Base-by-base conservation (phyloP, 352 stramenopile genomes). In the Globisporangium ultimum region DNA sequence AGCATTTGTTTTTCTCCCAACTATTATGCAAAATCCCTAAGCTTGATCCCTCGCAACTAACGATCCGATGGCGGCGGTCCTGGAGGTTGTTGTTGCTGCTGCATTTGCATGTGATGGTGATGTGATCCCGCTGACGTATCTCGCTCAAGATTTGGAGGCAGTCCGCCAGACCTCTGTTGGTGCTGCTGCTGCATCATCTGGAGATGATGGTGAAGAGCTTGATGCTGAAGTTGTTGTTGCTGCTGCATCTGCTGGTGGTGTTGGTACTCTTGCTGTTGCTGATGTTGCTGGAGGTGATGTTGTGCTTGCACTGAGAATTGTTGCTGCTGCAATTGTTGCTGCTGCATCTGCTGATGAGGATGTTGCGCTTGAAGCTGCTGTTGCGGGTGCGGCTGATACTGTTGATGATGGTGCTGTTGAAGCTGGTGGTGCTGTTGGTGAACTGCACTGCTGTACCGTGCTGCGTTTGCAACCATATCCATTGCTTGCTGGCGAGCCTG, bases 401-500 rank as follows among this genome's bases (percentile, higher is more conserved):
- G 60, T 34, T 66, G 60, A 20, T 74, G 50, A 42, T 76, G 71
- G 17, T 66, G 62, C 59, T 70, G 64, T 32, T 73, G 68, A 5
- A 51, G 51, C 24, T 67, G 71, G 50, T 72, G 65, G 52, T 89
- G 77, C 34, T 84, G 81, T 18, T 90, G 79, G 57, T 93, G 83
- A 56, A 91, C 87, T 28, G 71, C 78, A 55, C 57, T 84, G 50
- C 81, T 87, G 66, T 92, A 92, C 20, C 80, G 75, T 2, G 78
- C 81, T 43, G 84, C 74, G 53, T 80, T 87, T 7, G 81, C 80
- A 51, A 84, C 84, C 84, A 93, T 88, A 49, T 95, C 80, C 67
- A 93, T 73, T 13, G 84, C 86, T 74, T 93, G 79, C 38, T 92
- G 77, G 0, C 84, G 80, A 13, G 86, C 86, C 50, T 91, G 76